Evolutionary conservation across 106 monocot species (phyloP).

Genomic region (Platanthera zijinensis): DNA sequence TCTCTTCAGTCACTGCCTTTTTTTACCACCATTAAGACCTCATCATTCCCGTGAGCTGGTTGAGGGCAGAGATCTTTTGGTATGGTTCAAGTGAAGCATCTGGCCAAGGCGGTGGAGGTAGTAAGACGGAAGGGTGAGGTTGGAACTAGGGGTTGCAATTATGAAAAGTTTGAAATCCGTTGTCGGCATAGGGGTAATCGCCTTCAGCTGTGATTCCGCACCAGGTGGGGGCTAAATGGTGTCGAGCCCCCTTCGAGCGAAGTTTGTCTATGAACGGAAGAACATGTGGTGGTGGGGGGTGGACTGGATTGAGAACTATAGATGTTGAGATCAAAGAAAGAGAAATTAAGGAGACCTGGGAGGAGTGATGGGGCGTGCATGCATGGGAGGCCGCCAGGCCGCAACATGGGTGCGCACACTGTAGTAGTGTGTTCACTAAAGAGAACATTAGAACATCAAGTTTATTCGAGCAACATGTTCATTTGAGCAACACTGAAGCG

Average conservation of each 20-base stretch:
- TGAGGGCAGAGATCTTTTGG: too few relatives aligned
- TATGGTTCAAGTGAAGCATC: constrained; percentile 21
- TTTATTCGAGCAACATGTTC: too few relatives aligned
- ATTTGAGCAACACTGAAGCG: too few relatives aligned
- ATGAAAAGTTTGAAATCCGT: constrained; percentile 43
- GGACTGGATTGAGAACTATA: background rate
- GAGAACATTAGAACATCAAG: too few relatives aligned
- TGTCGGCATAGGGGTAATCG: background rate
- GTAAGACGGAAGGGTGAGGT: constrained; percentile 61
- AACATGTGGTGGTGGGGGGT: background rate
- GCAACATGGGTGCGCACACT: too few relatives aligned
- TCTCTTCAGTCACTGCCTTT: too few relatives aligned
- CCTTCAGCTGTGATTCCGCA: background rate
- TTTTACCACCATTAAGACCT: too few relatives aligned
- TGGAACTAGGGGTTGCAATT: constrained; percentile 77
- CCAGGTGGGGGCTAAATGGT: background rate
- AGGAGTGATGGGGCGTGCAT: constrained; percentile 6
- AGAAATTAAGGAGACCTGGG: constrained; percentile 19
- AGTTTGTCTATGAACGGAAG: background rate
- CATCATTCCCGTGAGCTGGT: too few relatives aligned
- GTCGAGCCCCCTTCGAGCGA: background rate
- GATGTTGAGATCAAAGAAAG: constrained; percentile 23
- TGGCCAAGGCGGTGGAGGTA: constrained; percentile 53
- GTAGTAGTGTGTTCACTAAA: too few relatives aligned
- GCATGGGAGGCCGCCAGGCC: too few relatives aligned